Evolutionary conservation across 2,329 filamentous ascomycete species (phyloP), one percentile per base, ranked within the genome.

Genomic region (Monosporascus sp.): DNA sequence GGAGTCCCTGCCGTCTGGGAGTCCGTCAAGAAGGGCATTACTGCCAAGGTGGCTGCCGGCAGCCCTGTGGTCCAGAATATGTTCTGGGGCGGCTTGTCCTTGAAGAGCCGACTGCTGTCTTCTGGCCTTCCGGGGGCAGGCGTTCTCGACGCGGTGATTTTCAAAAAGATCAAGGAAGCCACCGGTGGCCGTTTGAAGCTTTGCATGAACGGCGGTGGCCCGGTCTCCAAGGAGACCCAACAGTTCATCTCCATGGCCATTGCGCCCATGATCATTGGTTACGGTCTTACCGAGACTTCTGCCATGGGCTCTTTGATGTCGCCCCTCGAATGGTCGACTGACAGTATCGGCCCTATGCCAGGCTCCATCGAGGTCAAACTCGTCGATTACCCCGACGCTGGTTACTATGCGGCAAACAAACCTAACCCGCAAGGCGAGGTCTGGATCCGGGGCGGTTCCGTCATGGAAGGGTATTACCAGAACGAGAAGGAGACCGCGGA

Each of bases 1-100:
- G 90, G 90, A 68, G 90, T 96, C 5, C 90, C 90, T 3, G 89
- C 90, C 31, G 90, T 96, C 3, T 96, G 89, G 87, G 90, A 96
- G 72, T 88, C 87, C 3, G 87, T 96, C 57, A 95, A 94, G 81
- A 96, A 96, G 76, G 90, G 90, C 57, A 90, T 96, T 62, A 74
- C 91, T 54, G 77, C 77, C 68, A 91, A 92, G 74, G 84, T 95
- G 53, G 81, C 86, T 67, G 80, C 83, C 59, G 80, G 85, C 64
- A 86, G 83, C 65, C 74, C 81, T 17, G 58, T 96, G 36, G 80
- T 86, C 50, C 86, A 81, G 70, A 88, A 87, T 60, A 75, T 96
- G 67, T 96, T 96, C 78, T 83, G 80, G 81, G 76, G 74, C 48
- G 78, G 79, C 3, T 66, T 83, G 58, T 75, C 74, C 60, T 73